A percentile compares a stretch with the other conserved stretches of the same genome.
These are phyloP conservation scores for Diplodia sapinea DNA, from an alignment of 2,329 filamentous ascomycete genomes.

Conservation along the genomic window DNA sequence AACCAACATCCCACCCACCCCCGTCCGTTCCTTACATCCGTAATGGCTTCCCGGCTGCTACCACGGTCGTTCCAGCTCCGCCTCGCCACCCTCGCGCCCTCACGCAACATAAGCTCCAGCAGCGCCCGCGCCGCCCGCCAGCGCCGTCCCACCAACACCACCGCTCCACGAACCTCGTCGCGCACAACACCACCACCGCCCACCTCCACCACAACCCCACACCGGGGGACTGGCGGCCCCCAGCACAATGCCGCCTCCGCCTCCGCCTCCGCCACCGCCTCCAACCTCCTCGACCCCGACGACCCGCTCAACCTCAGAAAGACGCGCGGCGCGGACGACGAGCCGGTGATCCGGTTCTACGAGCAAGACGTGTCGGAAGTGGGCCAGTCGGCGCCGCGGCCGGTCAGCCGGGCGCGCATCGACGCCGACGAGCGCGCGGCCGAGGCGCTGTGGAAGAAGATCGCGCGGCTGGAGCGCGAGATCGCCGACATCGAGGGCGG, in stretches of 20 bases:
- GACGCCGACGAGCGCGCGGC: background rate
- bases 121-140: constrained; percentile 7
- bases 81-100: background rate
- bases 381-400: background rate
- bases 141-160: background rate
- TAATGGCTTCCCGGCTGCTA: constrained; percentile 3
- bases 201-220: background rate
- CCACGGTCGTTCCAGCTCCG: background rate
- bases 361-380: constrained; percentile 6
- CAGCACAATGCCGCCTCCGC: too few relatives aligned
- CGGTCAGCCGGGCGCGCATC: background rate
- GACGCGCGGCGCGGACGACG: background rate
- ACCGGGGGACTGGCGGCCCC: background rate
- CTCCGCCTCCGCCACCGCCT: background rate
- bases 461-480: constrained; percentile 14
- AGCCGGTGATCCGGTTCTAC: constrained; percentile 18
- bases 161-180: background rate
- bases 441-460: background rate
- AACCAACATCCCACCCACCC: background rate
- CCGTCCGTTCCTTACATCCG: background rate
- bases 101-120: background rate
- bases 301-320: constrained; percentile 19
- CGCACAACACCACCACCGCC: background rate
- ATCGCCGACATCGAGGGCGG: background rate
- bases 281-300: background rate